Conservation (phyloP, 169 alveolate genomes). For the Babesia caballi region DNA sequence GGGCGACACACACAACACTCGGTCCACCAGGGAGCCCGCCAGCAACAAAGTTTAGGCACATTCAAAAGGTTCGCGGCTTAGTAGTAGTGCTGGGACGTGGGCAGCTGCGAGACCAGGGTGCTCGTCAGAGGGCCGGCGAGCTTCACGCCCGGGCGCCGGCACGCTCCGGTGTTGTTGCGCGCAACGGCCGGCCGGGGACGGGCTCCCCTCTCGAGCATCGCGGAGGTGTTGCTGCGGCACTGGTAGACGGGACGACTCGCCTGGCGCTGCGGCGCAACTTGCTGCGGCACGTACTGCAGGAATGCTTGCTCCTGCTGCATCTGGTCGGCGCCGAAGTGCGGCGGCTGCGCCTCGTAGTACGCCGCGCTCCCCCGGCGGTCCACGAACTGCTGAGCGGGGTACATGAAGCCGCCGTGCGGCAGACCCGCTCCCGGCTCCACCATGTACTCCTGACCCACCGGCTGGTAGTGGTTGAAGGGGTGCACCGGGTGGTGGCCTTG, state of each 20-base stretch:
- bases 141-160: background rate
- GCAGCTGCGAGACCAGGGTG: constrained; percentile 10
- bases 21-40: background rate
- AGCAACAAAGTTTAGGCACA: background rate
- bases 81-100: background rate
- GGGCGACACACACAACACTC: background rate
- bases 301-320: background rate
- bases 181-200: background rate
- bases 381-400: constrained; percentile 7
- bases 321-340: constrained; percentile 18
- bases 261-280: constrained; percentile 1
- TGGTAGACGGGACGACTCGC: background rate
- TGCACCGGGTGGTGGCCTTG: background rate
- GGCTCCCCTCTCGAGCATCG: background rate
- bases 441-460: constrained; percentile 20
- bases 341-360: background rate
- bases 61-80: background rate
- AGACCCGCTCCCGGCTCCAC: background rate
- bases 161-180: constrained; percentile 22
- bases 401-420: background rate
- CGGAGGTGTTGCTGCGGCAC: constrained; percentile 15
- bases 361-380: background rate
- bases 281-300: background rate
- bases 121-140: constrained; percentile 22
- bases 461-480: constrained; percentile 6